phyloP scores from a whole-genome alignment of 129 eudicot genomes.

The Artemisia tridentata region DNA sequence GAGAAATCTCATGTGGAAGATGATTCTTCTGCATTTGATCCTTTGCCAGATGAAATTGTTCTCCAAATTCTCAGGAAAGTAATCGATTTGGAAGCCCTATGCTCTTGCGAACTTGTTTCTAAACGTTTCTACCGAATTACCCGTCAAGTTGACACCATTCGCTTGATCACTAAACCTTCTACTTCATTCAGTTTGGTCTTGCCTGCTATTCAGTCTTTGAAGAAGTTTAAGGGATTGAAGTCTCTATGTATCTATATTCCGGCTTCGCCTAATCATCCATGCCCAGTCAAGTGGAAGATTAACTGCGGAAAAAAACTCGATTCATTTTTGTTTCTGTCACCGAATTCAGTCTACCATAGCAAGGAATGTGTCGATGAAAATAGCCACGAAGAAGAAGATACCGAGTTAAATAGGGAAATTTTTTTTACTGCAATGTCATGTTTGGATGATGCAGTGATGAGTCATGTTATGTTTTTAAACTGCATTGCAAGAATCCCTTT shows the following conservation, averaged over 20 bases:
- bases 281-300: conserved; percentile 16
- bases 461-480: conserved; percentile 3
- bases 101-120: no score
- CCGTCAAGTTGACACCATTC: not conserved
- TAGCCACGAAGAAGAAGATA: not conserved
- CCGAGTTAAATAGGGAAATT: not conserved
- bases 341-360: not conserved
- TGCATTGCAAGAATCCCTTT: not conserved
- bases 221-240: conserved; percentile 20
- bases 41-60: no score
- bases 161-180: not conserved
- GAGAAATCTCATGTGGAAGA: no score
- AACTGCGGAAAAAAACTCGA: conserved; percentile 20
- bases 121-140: no score
- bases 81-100: no score
- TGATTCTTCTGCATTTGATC: no score
- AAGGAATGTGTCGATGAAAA: not conserved
- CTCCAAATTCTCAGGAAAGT: no score
- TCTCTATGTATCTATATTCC: conserved; percentile 14
- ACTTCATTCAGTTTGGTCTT: not conserved
- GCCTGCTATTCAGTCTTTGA: not conserved
- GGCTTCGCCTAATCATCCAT: not conserved
- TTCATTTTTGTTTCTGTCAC: conserved; percentile 9
- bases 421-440: not conserved
- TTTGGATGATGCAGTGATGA: conserved; percentile 3